Evolutionary conservation across 495 filamentous ascomycete genomes (phyloP), one percentile per base, ranked within the genome.

Genomic region (Aspergillus coremiiformis): DNA sequence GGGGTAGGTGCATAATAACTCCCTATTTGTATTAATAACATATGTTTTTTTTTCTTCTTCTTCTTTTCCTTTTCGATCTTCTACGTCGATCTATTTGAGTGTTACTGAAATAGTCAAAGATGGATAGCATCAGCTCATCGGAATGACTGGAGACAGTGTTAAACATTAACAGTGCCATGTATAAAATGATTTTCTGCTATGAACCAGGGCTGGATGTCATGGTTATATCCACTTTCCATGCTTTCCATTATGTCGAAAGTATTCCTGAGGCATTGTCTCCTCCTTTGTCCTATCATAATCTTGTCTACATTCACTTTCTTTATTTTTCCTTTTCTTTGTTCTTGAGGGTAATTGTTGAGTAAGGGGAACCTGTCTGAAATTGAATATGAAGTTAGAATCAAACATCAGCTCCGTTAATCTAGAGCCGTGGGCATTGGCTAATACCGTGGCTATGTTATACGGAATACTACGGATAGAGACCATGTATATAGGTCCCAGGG

Each of bases 1-100:
- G 62, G 59, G 3, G 39, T 47, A 6, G 57, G 53, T 14, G 59
- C 59, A 23, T 65, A 50, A 62, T 42, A 17, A 11, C 14, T 11
- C 22, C 29, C 39, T 27, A 4, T 23, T 32, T 41, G 11, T 21
- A 41, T 41, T 14, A 21, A 8, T 41, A 19, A 14, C 11, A 14
- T 12, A 4, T 27, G 24, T 27, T 23, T 44, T 5, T 19, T 45
- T n/a, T 24, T 15, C 23, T 21, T 42, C n/a, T 44, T 44, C 4
- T 44, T 21, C n/a, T 17, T 19, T 35, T 50, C 10, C 8, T 39
- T 9, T 4, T 15, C n/a, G n/a, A n/a, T 7, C 37, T 5, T 3
- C 37, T 10, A 17, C n/a, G 2, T 41, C 3, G 17, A 21, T 21
- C 15, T 41, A 17, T 41, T 9, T 41, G 37, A 17, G 9, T 21